Conservation (phyloP, 371 early-diverging fungal genomes). For the Mucor mucedo region DNA sequence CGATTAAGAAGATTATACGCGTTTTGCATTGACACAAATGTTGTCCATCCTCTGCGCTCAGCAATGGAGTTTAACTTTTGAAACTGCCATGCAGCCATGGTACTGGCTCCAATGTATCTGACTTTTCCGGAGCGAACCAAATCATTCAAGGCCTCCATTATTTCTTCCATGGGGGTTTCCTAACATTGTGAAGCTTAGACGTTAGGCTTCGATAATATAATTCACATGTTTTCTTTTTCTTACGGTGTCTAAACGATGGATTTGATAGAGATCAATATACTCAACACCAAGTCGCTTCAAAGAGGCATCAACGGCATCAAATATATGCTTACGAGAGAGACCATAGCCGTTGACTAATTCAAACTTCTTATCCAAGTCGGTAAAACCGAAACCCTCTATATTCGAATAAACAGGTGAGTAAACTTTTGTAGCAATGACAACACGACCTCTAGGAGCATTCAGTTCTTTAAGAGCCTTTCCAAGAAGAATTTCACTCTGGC, state of each 20-base stretch:
- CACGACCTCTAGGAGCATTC: constrained; percentile 42
- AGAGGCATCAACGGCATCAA: constrained; percentile 57
- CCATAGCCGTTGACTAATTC: constrained; percentile 41
- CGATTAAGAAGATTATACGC: constrained; percentile 61
- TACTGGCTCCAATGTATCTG: constrained; percentile 47
- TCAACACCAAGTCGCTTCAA: constrained; percentile 54
- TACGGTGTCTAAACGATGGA: constrained; percentile 48
- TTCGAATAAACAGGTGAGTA: constrained; percentile 17
- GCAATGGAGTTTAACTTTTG: constrained; percentile 45
- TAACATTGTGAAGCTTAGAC: background rate
- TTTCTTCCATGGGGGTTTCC: constrained; percentile 54
- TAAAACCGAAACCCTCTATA: background rate
- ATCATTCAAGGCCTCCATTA: constrained; percentile 64
- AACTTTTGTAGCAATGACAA: constrained; percentile 48
- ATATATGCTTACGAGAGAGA: constrained; percentile 57
- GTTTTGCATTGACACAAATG: constrained; percentile 59
- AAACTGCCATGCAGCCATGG: constrained; percentile 47
- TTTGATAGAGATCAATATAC: constrained; percentile 24
- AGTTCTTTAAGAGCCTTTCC: constrained; percentile 43
- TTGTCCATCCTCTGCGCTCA: constrained; percentile 61
- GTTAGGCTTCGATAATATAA: background rate
- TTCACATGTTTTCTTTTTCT: constrained; percentile 15
- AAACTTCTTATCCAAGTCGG: background rate
- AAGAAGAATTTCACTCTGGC: constrained; percentile 42
- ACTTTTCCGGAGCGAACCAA: constrained; percentile 57